Percentiles rank a stretch among this genome's conserved stretches.
phyloP scores from a whole-genome alignment of 1,284 basidiomycete species.

The Ustilago bromivora region DNA sequence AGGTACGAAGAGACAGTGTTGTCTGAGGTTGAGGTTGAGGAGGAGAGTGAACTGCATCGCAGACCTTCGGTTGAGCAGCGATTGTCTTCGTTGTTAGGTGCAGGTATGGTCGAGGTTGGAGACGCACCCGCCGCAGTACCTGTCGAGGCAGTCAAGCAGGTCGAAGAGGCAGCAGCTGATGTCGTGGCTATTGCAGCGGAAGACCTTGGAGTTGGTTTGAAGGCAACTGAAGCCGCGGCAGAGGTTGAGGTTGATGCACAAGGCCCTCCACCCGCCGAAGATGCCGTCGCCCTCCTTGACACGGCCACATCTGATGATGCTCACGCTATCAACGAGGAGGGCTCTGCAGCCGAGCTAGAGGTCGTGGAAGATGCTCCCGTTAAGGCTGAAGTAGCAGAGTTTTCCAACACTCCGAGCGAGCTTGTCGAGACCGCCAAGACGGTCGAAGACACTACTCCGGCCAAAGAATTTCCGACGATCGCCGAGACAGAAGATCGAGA shows the following conservation, averaged over 20 bases:
- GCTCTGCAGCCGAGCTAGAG: neutral
- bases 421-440: neutral
- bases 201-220: neutral
- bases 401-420: neutral
- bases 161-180: neutral
- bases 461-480: neutral
- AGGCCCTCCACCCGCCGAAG: neutral
- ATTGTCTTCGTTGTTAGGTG: conserved; percentile 26
- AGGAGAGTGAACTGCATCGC: conserved; percentile 7
- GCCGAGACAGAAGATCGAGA: neutral
- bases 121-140: neutral
- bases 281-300: neutral
- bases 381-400: neutral
- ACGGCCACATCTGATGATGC: neutral
- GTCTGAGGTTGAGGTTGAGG: neutral
- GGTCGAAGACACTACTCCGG: neutral
- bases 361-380: neutral
- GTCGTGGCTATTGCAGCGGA: neutral
- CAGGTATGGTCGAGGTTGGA: neutral
- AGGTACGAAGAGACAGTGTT: conserved; percentile 21
- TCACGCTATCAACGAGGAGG: neutral
- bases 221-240: neutral
- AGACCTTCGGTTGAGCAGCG: conserved; percentile 28
- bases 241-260: neutral
- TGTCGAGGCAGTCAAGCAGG: neutral